phyloP scores from a whole-genome alignment of 164 flowering plant genomes.

The Aristolochia fimbriata region DNA sequence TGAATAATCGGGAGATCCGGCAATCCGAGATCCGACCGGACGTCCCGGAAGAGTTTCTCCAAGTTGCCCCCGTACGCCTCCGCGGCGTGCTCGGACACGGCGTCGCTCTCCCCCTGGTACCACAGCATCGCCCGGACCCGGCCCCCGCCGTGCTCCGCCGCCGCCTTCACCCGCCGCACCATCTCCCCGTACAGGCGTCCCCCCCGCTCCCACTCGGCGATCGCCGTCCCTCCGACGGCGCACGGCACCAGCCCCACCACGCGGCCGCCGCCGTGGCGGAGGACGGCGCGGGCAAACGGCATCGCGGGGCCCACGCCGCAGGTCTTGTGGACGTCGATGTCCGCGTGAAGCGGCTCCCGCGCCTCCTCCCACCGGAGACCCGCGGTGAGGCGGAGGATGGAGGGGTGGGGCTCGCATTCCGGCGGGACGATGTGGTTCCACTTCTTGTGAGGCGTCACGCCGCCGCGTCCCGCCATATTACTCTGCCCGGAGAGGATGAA shows the following conservation, averaged over 20 bases:
- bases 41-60: too few relatives aligned
- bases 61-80: too few relatives aligned
- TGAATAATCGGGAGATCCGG: too few relatives aligned
- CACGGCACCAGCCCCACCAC: slow-evolving; percentile 70
- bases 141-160: slow-evolving; percentile 35
- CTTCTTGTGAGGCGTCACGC: slow-evolving; percentile 16
- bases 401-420: slow-evolving; percentile 18
- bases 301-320: slow-evolving; percentile 92
- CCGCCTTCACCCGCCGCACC: slow-evolving; percentile 35
- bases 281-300: slow-evolving; percentile 54
- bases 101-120: slow-evolving; percentile 91
- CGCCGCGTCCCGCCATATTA: slow-evolving; percentile 67
- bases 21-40: too few relatives aligned
- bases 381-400: slow-evolving; percentile 55
- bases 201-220: slow-evolving; percentile 58
- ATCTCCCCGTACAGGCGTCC: slow-evolving; percentile 29
- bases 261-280: not conserved
- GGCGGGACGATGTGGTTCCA: slow-evolving; percentile 38
- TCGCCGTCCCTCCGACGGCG: slow-evolving; percentile 66
- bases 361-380: slow-evolving; percentile 58
- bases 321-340: slow-evolving; percentile 56
- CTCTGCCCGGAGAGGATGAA: slow-evolving; percentile 59
- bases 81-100: not conserved
- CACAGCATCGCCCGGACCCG: slow-evolving; percentile 56
- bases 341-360: slow-evolving; percentile 74